Base-by-base conservation (phyloP, 2,329 filamentous ascomycete species). In the Coleophoma eucalyptorum region DNA sequence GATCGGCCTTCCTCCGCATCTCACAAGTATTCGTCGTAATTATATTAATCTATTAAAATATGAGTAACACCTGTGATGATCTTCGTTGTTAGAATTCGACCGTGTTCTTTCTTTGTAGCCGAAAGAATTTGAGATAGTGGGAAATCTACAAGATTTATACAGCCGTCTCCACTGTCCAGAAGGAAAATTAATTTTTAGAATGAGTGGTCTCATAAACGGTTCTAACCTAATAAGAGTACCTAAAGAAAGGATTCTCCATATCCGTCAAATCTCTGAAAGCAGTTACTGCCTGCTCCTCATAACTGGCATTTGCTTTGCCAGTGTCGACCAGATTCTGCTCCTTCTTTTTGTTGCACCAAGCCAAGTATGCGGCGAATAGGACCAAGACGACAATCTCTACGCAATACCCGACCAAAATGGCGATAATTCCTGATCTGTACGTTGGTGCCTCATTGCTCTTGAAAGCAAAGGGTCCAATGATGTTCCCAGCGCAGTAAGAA, bases 381-480 rank as follows among this genome's bases (percentile, higher is more conserved):
- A 40, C 13, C 15, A 40, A 3, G n/a, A 40, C 13, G 19, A 40
- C n/a, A 19, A 40, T 40, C 37, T 40, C 37, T 2, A 40, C 37
- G 37, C 37, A 40, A 13, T 40, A 40, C 15, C 7, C 37, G 15
- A 19, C 19, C 6, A 42, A 13, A 3, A 42, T 20, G 5, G 46
- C 37, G 19, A 43, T 34, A 15, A 21, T 49, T 7, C 16, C 46
- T 13, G 46, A 76, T 2, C 69, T 71, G 56, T 86, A 87, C 5
- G 65, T 60, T 0, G 83, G 83, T 0, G 79, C 77, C 44, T 84
- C 78, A 7, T 70, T 69, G 13, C 72, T 67, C 54, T 71, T 73
- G 66, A 86, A 86, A 0, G 86, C 70, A 1, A 86, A 63, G 0
- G 83, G 83, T 0, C 83, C 84, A 58, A 87, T 72, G 50, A 87